Evolutionary conservation across 441 rosid genomes (phyloP).

Genomic region (Populus tomentosa): DNA sequence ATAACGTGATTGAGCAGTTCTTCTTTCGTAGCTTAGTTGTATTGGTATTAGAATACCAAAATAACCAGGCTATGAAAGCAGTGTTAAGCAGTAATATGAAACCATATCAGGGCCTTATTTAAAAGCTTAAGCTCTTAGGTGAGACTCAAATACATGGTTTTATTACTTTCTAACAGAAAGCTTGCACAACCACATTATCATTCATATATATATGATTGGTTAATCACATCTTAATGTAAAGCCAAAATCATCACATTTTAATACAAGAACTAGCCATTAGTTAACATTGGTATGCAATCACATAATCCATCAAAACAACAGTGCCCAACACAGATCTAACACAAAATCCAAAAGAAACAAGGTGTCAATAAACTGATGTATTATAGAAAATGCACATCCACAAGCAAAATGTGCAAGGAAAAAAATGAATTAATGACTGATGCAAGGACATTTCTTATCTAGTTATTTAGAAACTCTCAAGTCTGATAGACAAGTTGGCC

Average conservation of each 20-base stretch:
- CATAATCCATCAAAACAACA: neutral
- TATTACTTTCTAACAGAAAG: too few relatives aligned
- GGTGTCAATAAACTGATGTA: neutral
- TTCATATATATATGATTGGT: too few relatives aligned
- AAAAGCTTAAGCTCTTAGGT: too few relatives aligned
- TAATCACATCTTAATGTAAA: neutral
- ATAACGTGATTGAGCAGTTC: neutral
- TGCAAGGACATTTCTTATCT: neutral
- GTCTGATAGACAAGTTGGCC: neutral
- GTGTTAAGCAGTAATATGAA: too few relatives aligned
- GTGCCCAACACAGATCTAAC: neutral
- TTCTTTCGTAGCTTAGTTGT: too few relatives aligned
- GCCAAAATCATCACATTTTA: neutral
- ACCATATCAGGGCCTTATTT: too few relatives aligned
- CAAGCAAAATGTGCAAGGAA: neutral
- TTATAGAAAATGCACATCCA: neutral
- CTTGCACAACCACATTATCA: too few relatives aligned
- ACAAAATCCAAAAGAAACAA: neutral
- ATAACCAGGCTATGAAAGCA: constrained; percentile 10
- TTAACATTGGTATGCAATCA: neutral
- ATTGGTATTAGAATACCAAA: neutral
- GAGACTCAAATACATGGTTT: too few relatives aligned
- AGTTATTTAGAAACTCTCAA: neutral
- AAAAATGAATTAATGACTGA: neutral
- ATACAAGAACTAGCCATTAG: neutral